These are phyloP conservation scores for Metschnikowia bowlesiae DNA, from an alignment of 805 yeast genomes.

Conservation along the genomic window DNA sequence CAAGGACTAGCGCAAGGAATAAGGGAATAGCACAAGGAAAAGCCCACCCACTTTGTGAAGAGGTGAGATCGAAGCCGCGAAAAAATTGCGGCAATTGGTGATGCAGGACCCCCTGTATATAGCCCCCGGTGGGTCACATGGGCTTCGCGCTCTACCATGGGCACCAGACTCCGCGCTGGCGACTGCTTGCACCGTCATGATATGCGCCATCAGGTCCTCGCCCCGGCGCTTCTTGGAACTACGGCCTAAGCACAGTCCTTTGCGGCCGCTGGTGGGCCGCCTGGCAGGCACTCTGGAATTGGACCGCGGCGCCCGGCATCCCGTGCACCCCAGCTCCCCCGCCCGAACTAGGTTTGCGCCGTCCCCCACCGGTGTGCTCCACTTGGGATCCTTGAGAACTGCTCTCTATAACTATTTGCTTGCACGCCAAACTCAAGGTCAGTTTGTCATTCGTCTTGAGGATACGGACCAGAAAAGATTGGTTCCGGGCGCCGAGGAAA, in stretches of 20 bases:
- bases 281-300: not conserved
- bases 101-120: not conserved
- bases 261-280: not conserved
- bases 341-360: slow-evolving; percentile 95
- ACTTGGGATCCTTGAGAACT: slow-evolving; percentile 88
- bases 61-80: slow-evolving; percentile 4
- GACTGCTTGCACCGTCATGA: not conserved
- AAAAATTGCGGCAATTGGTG: slow-evolving; percentile 21
- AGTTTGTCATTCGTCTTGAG: slow-evolving; percentile 77
- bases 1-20: no score
- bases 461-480: slow-evolving; percentile 87
- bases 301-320: not conserved
- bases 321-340: slow-evolving; percentile 45
- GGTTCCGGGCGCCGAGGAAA: slow-evolving; percentile 77
- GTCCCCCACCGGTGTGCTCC: slow-evolving; percentile 95
- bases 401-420: slow-evolving; percentile 84
- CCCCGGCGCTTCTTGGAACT: slow-evolving; percentile 12
- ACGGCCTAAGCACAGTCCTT: slow-evolving; percentile 4
- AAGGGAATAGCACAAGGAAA: not conserved
- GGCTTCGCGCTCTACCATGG: no score
- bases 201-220: slow-evolving; percentile 2
- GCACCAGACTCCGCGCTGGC: no score
- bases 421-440: slow-evolving; percentile 77
- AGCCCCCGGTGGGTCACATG: no score
- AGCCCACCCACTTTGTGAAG: slow-evolving; percentile 2